Evolutionary conservation across 148 eudicot species (phyloP).

Genomic region (Polygonum maritimum): DNA sequence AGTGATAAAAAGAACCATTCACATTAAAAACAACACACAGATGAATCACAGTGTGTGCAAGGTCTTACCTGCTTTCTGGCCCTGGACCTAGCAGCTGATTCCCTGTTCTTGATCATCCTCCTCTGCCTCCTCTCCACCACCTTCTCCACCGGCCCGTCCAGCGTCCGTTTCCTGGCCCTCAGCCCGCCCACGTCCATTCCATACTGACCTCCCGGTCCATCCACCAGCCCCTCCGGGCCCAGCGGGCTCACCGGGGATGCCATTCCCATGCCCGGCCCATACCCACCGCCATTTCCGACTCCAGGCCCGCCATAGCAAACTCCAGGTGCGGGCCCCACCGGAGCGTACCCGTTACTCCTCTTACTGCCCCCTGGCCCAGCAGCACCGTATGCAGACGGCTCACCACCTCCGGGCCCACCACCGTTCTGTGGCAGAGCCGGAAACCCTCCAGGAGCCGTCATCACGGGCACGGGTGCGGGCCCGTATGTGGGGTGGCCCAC

Average conservation of each 20-base stretch:
- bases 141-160: slow-evolving; percentile 75
- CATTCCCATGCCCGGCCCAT: slow-evolving; percentile 30
- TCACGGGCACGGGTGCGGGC: slow-evolving; percentile 27
- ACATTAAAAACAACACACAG: background rate
- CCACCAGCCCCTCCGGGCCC: slow-evolving; percentile 55
- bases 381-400: slow-evolving; percentile 20
- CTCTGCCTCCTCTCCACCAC: slow-evolving; percentile 89
- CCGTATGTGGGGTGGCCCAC: slow-evolving; percentile 23
- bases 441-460: slow-evolving; percentile 16
- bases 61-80: slow-evolving; percentile 77
- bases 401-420: slow-evolving; percentile 19
- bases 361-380: slow-evolving; percentile 20
- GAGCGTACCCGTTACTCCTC: slow-evolving; percentile 24
- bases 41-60: background rate
- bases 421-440: slow-evolving; percentile 25
- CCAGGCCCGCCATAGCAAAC: slow-evolving; percentile 36
- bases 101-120: slow-evolving; percentile 86
- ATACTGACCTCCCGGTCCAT: slow-evolving; percentile 35
- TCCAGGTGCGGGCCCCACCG: slow-evolving; percentile 14
- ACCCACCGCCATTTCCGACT: slow-evolving; percentile 35
- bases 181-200: slow-evolving; percentile 43
- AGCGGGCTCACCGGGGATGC: slow-evolving; percentile 67
- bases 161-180: slow-evolving; percentile 51
- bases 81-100: slow-evolving; percentile 90
- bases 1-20: background rate